Conservation (phyloP, 169 alveolate species). For the Plasmodium fragile region DNA sequence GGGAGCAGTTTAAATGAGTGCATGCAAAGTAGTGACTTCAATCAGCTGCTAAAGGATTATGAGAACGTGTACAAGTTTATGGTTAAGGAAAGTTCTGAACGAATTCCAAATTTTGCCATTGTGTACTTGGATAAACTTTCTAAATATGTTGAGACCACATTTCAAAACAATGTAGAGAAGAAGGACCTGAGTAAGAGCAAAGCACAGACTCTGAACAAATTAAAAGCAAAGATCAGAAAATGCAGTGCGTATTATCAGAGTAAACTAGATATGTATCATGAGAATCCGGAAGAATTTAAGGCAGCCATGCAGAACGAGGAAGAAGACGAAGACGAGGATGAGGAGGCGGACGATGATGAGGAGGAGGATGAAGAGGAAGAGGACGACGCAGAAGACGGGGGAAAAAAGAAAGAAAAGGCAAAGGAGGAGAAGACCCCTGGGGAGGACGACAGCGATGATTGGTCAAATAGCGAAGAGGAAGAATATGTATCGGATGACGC, state of each 20-base stretch:
- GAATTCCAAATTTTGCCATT: conserved; percentile 81
- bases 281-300: conserved; percentile 84
- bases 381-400: conserved; percentile 38
- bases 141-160: conserved; percentile 62
- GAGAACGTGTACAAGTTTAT: conserved; percentile 85
- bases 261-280: conserved; percentile 84
- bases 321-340: conserved; percentile 74
- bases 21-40: conserved; percentile 83
- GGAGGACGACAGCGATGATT: conserved; percentile 84
- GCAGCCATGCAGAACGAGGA: conserved; percentile 79
- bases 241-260: conserved; percentile 86
- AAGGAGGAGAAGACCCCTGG: conserved; percentile 26
- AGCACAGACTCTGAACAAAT: conserved; percentile 87
- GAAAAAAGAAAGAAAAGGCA: conserved; percentile 9
- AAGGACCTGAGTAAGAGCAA: conserved; percentile 87
- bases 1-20: conserved; percentile 83
- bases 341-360: conserved; percentile 64
- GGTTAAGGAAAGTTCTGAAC: conserved; percentile 82
- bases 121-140: conserved; percentile 80
- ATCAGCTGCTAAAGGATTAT: conserved; percentile 86
- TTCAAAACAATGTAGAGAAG: conserved; percentile 85
- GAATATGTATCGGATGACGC: conserved; percentile 84
- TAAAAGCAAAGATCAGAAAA: conserved; percentile 88
- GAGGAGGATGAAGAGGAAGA: conserved; percentile 52
- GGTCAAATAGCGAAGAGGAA: conserved; percentile 88